Evolutionary conservation across 768 basidiomycete species (phyloP).

Genomic region (Pilatotrama ljubarskyi): DNA sequence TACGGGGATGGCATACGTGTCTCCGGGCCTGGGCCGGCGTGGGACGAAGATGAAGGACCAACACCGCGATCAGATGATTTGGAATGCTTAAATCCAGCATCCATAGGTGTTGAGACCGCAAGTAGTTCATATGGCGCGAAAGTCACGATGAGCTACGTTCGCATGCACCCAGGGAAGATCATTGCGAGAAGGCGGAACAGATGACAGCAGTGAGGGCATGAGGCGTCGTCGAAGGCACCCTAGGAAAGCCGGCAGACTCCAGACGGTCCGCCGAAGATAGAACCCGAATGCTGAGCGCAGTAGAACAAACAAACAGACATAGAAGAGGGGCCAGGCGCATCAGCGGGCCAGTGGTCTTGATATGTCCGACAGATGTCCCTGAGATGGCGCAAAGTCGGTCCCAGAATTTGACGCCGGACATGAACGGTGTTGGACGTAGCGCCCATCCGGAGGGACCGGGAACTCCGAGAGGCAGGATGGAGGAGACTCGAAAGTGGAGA

Average conservation of each 20-base stretch:
- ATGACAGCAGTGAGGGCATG: constrained; percentile 6
- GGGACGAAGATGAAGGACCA: not conserved
- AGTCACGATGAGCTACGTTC: constrained; percentile 9
- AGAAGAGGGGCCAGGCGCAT: not conserved
- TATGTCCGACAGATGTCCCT: constrained; percentile 5
- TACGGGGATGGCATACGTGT: not conserved
- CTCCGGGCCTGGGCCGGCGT: constrained; percentile 4
- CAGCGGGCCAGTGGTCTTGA: constrained; percentile 2
- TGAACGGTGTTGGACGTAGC: not conserved
- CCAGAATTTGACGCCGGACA: constrained; percentile 3
- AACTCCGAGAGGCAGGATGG: not conserved
- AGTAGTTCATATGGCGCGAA: constrained; percentile 6
- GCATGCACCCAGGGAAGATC: constrained; percentile 6
- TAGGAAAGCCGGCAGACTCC: not conserved
- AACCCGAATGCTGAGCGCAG: not conserved
- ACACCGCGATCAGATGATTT: constrained; percentile 2
- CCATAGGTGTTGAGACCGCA: not conserved
- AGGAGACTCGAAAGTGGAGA: no score
- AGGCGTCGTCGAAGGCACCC: constrained; percentile 8
- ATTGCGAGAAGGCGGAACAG: constrained; percentile 9
- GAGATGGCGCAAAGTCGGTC: not conserved
- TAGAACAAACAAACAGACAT: not conserved
- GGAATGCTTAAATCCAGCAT: constrained; percentile 3
- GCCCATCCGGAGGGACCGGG: not conserved
- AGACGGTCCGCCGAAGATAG: constrained; percentile 1